Conservation (phyloP, 495 filamentous ascomycete genomes). For the Aspergillus homomorphus region DNA sequence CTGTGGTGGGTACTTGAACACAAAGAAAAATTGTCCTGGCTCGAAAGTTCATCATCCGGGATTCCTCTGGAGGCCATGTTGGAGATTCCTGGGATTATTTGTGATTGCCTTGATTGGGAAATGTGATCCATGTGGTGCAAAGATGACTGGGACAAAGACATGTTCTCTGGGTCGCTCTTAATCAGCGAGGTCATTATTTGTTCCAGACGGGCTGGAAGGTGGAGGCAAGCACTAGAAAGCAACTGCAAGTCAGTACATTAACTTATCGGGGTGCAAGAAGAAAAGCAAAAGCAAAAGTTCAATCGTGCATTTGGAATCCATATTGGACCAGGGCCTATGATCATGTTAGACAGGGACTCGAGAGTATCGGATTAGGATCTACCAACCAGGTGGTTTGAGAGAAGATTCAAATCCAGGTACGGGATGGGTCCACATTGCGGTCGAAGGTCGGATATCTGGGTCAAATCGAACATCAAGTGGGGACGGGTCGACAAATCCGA, state of each 20-base stretch:
- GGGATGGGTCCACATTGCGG: conserved; percentile 9
- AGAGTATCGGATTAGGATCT: conserved; percentile 1
- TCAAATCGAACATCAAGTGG: not conserved
- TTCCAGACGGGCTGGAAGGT: conserved; percentile 18
- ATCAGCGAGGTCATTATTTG: conserved; percentile 40
- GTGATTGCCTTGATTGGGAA: conserved; percentile 32
- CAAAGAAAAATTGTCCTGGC: conserved; percentile 44
- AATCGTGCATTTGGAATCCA: conserved; percentile 30
- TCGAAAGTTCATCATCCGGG: conserved; percentile 50
- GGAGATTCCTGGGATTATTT: conserved; percentile 39
- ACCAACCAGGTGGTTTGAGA: not conserved
- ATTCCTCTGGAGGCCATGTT: conserved; percentile 40
- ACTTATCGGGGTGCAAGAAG: conserved; percentile 11
- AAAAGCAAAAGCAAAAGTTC: conserved; percentile 16
- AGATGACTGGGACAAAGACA: conserved; percentile 35
- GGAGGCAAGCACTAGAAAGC: conserved; percentile 26
- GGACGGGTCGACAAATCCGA: not conserved
- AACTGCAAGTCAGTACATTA: conserved; percentile 35
- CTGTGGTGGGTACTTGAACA: conserved; percentile 38
- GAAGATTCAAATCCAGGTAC: not conserved
- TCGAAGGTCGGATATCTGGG: not conserved
- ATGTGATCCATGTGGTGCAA: conserved; percentile 33
- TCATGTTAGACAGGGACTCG: conserved; percentile 11
- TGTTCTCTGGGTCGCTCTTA: conserved; percentile 35
- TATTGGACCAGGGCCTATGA: conserved; percentile 6